phyloP scores from a whole-genome alignment of 192 early-diverging fungal genomes.

The Coemansia sp. region DNA sequence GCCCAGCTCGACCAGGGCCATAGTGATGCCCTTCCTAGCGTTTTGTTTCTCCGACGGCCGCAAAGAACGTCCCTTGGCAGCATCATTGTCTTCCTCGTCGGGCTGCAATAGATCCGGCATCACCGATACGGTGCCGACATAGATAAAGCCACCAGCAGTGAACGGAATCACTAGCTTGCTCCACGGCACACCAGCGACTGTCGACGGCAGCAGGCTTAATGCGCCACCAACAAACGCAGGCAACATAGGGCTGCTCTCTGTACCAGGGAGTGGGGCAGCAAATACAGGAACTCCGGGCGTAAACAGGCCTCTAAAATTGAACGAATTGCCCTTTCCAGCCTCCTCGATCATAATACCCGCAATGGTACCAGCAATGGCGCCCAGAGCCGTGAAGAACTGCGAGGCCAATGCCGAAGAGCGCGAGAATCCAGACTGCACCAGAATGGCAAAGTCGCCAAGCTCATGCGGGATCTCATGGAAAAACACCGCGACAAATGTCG shows the following conservation, averaged over 20 bases:
- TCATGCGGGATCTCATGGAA: slow-evolving; percentile 93
- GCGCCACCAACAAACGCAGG: slow-evolving; percentile 26
- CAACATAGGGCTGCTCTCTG: slow-evolving; percentile 10
- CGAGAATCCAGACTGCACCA: slow-evolving; percentile 82
- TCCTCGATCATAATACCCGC: slow-evolving; percentile 81
- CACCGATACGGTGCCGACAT: slow-evolving; percentile 85
- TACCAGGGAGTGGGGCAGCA: slow-evolving; percentile 18
- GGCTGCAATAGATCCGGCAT: slow-evolving; percentile 80
- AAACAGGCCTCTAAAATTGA: slow-evolving; percentile 37
- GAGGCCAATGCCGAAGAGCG: slow-evolving; percentile 73
- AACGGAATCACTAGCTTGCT: slow-evolving; percentile 86
- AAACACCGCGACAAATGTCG: slow-evolving; percentile 83
- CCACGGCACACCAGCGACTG: slow-evolving; percentile 65
- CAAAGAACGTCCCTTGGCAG: slow-evolving; percentile 16
- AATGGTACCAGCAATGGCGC: slow-evolving; percentile 79
- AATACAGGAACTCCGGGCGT: slow-evolving; percentile 38
- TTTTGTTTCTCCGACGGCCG: slow-evolving; percentile 15
- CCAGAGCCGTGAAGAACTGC: slow-evolving; percentile 81
- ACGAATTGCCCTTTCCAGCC: slow-evolving; percentile 52
- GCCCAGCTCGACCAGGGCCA: slow-evolving; percentile 62
- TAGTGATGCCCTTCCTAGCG: slow-evolving; percentile 31
- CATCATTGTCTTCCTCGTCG: slow-evolving; percentile 57
- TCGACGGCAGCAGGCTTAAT: slow-evolving; percentile 37
- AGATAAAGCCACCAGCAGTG: slow-evolving; percentile 86
- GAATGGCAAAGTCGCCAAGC: slow-evolving; percentile 87